Base-by-base conservation (phyloP, 192 early-diverging fungal genomes). In the Coemansia sp. region DNA sequence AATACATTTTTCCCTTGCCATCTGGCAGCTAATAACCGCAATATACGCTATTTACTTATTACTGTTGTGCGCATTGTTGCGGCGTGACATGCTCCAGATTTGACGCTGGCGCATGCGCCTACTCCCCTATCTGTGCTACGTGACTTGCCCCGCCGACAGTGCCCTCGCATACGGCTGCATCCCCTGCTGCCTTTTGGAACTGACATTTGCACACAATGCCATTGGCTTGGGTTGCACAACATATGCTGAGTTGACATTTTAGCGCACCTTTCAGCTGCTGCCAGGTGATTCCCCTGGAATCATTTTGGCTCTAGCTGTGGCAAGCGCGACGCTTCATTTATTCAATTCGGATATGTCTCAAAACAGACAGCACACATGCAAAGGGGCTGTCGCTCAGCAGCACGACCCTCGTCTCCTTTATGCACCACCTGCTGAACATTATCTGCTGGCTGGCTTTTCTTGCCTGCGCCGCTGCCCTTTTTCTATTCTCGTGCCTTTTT, bases 201-300 rank as follows among this genome's bases (percentile, higher is more conserved):
- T 27, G 46, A 14, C 46, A 14, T 8, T n/a, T 27, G 14, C 14
- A 26, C 14, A 50, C 46, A 50, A 50, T 50, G 46, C 14, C 46
- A 4, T 50, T 29, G 46, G 46, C 24, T 29, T 50, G 14, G 12
- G 46, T 14, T 32, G 24, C 24, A n/a, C 15, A 12, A 50, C 9
- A n/a, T 50, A 50, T 50, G 46, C 11, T 14, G 5, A 29, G 10
- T 22, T 19, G 17, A 3, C 18, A 43, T 43, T 43, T 22, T 4
- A 8, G 41, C 4, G 2, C 41, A 8, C 1, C 17, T 5, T 0
- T 21, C 19, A 21, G n/a, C 41, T 43, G 41, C 8, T 15, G 10
- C 46, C 46, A 50, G 46, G 24, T 50, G 46, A 50, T 50, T 50
- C 46, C 15, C 26, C 14, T 2, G 46, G 46, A 50, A 50, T 50